Percentiles rank a stretch among this genome's conserved stretches.
Conservation (phyloP, 176 grass and related monocot genomes). For the Triticum turgidum region DNA sequence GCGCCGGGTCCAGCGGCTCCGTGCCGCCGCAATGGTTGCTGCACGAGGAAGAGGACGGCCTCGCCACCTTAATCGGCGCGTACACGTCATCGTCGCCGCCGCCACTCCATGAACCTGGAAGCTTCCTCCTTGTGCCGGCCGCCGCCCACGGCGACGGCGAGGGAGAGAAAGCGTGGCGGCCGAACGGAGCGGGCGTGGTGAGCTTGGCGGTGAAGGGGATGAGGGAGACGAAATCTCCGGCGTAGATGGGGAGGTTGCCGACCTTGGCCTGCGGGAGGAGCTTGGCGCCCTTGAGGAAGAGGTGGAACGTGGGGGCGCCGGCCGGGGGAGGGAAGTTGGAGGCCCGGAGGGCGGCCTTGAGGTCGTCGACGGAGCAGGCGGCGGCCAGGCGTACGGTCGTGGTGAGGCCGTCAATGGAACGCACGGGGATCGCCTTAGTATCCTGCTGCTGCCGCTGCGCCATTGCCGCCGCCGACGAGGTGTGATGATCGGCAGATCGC, state of each 20-base stretch:
- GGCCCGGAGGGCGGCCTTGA: conserved; percentile 6
- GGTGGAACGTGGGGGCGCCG: conserved; percentile 4
- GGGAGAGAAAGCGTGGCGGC: no score
- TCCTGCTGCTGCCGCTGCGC: background rate
- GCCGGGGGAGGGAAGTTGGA: background rate
- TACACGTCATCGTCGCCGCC: background rate
- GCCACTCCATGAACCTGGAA: background rate
- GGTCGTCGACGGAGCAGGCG: background rate
- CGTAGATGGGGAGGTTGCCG: background rate
- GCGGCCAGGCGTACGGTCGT: background rate
- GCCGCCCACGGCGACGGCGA: background rate
- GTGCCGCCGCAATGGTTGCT: background rate
- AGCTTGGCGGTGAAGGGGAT: background rate
- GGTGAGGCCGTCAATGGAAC: background rate
- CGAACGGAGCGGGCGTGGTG: background rate
- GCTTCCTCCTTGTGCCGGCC: background rate
- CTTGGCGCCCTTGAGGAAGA: conserved; percentile 11
- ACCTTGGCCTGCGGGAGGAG: background rate
- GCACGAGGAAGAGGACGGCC: background rate
- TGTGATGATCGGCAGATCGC: background rate
- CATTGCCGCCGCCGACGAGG: background rate
- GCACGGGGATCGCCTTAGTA: background rate
- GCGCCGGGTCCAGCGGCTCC: background rate
- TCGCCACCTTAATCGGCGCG: background rate
- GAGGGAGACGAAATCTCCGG: background rate